Evolutionary conservation across 371 early-diverging fungal species (phyloP).

Genomic region (Syncephalastrum racemosum): DNA sequence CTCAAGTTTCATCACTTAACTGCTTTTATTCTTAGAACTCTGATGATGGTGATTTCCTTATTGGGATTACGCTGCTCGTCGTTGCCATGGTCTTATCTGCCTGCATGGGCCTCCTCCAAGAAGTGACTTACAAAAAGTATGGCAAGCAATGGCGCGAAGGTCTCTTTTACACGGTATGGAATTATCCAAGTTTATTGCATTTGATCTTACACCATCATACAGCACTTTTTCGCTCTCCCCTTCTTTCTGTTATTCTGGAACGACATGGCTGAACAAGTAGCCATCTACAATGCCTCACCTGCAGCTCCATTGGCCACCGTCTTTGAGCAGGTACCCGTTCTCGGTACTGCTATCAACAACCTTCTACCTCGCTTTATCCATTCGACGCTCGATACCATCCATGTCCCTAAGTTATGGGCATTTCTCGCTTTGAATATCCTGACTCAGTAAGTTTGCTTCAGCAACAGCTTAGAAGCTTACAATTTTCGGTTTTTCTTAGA

Average conservation of each 20-base stretch:
- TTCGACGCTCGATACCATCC: conserved; percentile 11
- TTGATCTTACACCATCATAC: conserved; percentile 1
- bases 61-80: conserved; percentile 72
- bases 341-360: conserved; percentile 22
- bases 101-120: conserved; percentile 83
- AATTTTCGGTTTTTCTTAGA: conserved; percentile 21
- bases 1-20: not conserved
- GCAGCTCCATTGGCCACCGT: conserved; percentile 40
- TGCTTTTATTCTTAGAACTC: no score
- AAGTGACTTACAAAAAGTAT: conserved; percentile 75
- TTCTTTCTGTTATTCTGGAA: conserved; percentile 71
- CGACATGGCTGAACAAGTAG: conserved; percentile 59
- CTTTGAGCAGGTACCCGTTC: conserved; percentile 32
- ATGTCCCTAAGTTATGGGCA: conserved; percentile 69
- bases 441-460: conserved; percentile 67
- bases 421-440: conserved; percentile 67
- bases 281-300: conserved; percentile 53
- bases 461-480: not conserved
- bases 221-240: conserved; percentile 82
- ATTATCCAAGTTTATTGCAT: not conserved
- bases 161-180: conserved; percentile 78
- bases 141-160: conserved; percentile 90
- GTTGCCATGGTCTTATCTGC: conserved; percentile 78
- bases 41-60: conserved; percentile 53
- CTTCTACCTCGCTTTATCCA: conserved; percentile 23